phyloP scores from a whole-genome alignment of 176 grass and related monocot genomes.

The Oryza meyeriana region DNA sequence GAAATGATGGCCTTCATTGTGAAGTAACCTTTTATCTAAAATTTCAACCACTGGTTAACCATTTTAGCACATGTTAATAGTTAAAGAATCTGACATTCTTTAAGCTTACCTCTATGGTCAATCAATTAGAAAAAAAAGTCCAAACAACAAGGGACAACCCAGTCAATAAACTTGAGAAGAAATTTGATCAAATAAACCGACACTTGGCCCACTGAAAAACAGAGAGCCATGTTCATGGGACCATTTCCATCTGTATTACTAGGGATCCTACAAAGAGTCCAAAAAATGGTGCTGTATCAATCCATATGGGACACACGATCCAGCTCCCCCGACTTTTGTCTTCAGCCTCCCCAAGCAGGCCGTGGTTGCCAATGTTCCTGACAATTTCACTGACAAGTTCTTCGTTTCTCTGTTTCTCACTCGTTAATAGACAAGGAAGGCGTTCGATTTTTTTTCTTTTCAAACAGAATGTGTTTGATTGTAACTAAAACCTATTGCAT shows the following conservation, averaged over 20 bases:
- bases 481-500: not conserved
- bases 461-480: not conserved
- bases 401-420: not conserved
- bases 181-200: constrained; percentile 2
- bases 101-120: not conserved
- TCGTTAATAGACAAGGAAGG: fast-evolving
- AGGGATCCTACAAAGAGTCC: constrained; percentile 5
- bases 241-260: not conserved
- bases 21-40: not conserved
- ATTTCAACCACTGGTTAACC: not conserved
- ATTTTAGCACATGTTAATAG: not conserved
- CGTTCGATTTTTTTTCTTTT: not conserved
- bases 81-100: not conserved
- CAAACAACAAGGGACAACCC: not conserved
- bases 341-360: not conserved
- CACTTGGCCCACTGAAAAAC: constrained; percentile 11
- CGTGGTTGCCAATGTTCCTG: not conserved
- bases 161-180: not conserved
- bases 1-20: not conserved
- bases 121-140: not conserved
- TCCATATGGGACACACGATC: constrained; percentile 7
- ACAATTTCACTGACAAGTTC: not conserved
- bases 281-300: constrained; percentile 17
- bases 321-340: constrained; percentile 30
- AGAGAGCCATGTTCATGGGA: not conserved